Evolutionary conservation across 495 filamentous ascomycete species (phyloP), one percentile per base, ranked within the genome.

Genomic region (Sporormia fimetaria): DNA sequence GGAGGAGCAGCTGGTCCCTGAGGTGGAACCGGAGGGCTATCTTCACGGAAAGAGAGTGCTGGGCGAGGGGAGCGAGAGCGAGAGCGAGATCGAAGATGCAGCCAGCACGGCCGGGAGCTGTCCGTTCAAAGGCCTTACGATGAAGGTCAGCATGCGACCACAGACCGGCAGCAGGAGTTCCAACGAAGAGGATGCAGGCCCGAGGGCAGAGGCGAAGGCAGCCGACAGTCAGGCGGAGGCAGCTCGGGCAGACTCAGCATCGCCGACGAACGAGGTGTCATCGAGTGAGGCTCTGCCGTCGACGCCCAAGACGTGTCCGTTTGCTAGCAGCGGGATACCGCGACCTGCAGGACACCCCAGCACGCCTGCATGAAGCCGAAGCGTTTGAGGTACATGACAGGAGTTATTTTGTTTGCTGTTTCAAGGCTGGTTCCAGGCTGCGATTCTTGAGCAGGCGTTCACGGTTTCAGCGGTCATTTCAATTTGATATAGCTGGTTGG

Each of bases 1-100:
- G 17, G 74, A 74, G 2, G 75, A 77, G 24, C 70, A 70, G n/a
- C 60, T 67, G 20, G 64, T 58, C 14, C 55, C 61, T 4, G 62
- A 73, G n/a, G 59, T 78, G 8, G 73, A 77, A 48, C 57, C 56
- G 21, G 78, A 84, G 49, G 80, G 80, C 0, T 81, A 71, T 32
- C 33, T 73, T 1, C 61, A 63, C 21, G 69, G 68, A 7, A 69
- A 70, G 59, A 65, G 64, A 44, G 61, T 72, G 24, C 47, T 74
- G 6, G 56, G 60, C 9, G 60, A 62, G 14, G 37, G 42, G 16
- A 42, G 48, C 16, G 48, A 51, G 27, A 46, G 41, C 27, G 49
- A 47, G 33, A 37, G 34, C 24, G 47, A 51, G 21, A 29, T 29
- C 12, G 48, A 46, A 33, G 42, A 36, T 9, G 21, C 42, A n/a